These are phyloP conservation scores for Sclerotinia trifoliorum DNA, from an alignment of 2,329 filamentous ascomycete species.

Conservation along the genomic window DNA sequence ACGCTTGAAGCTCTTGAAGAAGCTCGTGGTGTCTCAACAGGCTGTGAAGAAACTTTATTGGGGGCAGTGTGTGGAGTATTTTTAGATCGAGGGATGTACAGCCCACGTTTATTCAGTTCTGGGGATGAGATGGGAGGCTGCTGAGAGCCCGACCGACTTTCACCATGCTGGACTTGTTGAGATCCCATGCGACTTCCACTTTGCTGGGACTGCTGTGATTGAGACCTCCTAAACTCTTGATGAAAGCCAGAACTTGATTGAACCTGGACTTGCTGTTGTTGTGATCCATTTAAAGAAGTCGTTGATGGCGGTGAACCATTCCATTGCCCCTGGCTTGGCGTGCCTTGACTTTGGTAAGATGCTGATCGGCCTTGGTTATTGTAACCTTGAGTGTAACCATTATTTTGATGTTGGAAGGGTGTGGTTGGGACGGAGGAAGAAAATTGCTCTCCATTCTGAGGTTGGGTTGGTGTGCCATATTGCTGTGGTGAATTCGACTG, in stretches of 20 bases:
- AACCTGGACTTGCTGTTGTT: constrained; percentile 21
- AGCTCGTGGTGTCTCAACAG: constrained; percentile 7
- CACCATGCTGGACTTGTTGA: constrained; percentile 14
- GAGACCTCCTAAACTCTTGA: constrained; percentile 14
- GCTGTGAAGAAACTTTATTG: constrained; percentile 18
- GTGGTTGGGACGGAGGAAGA: constrained; percentile 11
- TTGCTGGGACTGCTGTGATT: constrained; percentile 18
- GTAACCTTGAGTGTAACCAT: constrained; percentile 23
- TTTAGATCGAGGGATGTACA: constrained; percentile 17
- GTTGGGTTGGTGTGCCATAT: constrained; percentile 26
- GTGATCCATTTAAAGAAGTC: constrained; percentile 19
- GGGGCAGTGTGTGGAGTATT: constrained; percentile 13
- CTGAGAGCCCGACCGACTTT: constrained; percentile 14
- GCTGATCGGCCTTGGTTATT: constrained; percentile 6
- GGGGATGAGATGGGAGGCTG: constrained; percentile 19
- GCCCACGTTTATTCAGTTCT: constrained; percentile 11
- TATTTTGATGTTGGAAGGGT: constrained; percentile 25
- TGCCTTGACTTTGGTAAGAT: constrained; percentile 16
- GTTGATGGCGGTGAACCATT: constrained; percentile 10
- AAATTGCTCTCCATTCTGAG: constrained; percentile 24
- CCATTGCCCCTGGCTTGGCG: constrained; percentile 15
- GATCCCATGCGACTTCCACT: constrained; percentile 6
- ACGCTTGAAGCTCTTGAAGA: constrained; percentile 26
- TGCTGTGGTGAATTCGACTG: constrained; percentile 29
- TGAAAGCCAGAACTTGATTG: constrained; percentile 12